Evolutionary conservation across 805 yeast species (phyloP).

Genomic region (Lipomyces orientalis): DNA sequence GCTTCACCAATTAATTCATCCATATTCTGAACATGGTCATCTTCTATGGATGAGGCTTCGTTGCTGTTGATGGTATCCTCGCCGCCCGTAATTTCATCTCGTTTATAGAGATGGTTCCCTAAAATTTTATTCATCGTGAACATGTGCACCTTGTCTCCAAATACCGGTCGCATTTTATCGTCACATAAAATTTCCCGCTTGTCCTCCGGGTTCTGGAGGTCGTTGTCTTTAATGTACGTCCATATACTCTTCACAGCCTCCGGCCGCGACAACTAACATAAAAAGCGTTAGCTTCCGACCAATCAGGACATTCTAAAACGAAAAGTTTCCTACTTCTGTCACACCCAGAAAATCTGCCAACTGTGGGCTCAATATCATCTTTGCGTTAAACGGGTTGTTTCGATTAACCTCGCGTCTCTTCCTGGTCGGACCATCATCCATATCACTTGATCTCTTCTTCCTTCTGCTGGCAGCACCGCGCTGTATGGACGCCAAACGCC

Average conservation of each 20-base stretch:
- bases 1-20: background rate
- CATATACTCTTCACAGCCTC: conserved; percentile 73
- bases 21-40: conserved; percentile 7
- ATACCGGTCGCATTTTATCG: conserved; percentile 59
- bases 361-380: conserved; percentile 56
- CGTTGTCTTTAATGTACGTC: conserved; percentile 68
- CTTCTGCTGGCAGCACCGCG: conserved; percentile 15
- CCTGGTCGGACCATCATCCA: conserved; percentile 27
- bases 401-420: conserved; percentile 43
- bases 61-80: conserved; percentile 19
- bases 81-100: conserved; percentile 35
- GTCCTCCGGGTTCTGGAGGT: conserved; percentile 71
- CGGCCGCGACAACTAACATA: conserved; percentile 58
- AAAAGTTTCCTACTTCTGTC: conserved; percentile 40
- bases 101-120: conserved; percentile 36
- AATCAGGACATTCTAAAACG: background rate
- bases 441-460: conserved; percentile 27
- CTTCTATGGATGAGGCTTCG: conserved; percentile 7
- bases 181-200: conserved; percentile 70
- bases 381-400: conserved; percentile 47
- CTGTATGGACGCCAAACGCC: conserved; percentile 1
- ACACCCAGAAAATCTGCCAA: conserved; percentile 58
- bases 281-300: conserved; percentile 17
- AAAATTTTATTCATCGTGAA: conserved; percentile 43
- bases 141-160: conserved; percentile 54